Evolutionary conservation across 768 basidiomycete genomes (phyloP), one percentile per base, ranked within the genome.

Genomic region (Trametes villosa): DNA sequence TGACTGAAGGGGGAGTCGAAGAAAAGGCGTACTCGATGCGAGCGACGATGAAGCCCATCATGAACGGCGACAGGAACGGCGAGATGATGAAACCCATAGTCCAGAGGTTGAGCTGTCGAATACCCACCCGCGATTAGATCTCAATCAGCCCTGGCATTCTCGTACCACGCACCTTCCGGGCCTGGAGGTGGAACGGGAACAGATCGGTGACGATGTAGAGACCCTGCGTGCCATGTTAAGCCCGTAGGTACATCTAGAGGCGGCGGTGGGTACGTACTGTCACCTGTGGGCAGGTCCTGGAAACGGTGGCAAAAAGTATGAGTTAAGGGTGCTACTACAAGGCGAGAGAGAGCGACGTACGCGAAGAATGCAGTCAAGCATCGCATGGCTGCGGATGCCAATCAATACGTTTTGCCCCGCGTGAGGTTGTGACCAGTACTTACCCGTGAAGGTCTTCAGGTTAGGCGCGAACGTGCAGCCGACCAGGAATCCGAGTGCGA

Each of bases 41-140:
- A 0, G 86, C 86, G 3, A 85, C 84, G 5, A 89, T 75, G 76
- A 88, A 90, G 4, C 88, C 87, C 62, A 88, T 85, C 0, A 82
- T 78, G 67, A 87, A 88, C 0, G 88, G 88, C 2, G 85, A 86
- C 11, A 84, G 66, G 76, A 85, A 85, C 11, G 83, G 86, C 15
- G 86, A 86, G 27, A 87, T 70, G 67, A 89, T 81, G 74, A 89
- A 87, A 1, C 86, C 88, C 81, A 89, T 84, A 3, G 87, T 88
- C 88, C 87, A 88, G 50, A 86, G 72, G 64, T 86, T 87, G 34
- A 89, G 78, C 85, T 87, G 26, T 3, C 15, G 15, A 20, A 26
- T 6, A 11, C 22, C 9, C 18, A 42, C 30, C 46, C 34, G 54
- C 11, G 5, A 40, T 17, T 4, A 15, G 12, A 15, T 11, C 9